Evolutionary conservation across 169 alveolate species (phyloP), one percentile per base, ranked within the genome.

Genomic region (Nephromyces sp.): DNA sequence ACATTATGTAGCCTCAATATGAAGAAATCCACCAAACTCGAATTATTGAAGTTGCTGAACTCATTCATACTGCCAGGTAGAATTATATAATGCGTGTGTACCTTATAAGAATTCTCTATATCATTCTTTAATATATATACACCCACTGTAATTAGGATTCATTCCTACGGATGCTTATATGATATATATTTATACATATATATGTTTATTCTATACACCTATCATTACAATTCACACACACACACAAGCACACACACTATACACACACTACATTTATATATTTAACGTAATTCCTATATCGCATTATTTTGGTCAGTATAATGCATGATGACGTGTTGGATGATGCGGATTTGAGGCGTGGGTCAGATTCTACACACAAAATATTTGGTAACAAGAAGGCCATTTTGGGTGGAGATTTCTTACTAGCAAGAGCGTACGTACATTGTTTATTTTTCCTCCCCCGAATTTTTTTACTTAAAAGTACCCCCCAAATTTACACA

Each of bases 291-390:
- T n/a, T 8, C 53, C 15, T 62, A n/a, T 62, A 8, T 62, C 15
- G 15, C 69, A 31, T 4, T 24, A 31, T 2, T 24, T 31, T 68
- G 53, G 68, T 43, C 66, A 79, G 86, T 22, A 22, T 83, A 32
- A 35, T 83, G 68, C 87, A 83, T 62, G 88, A 80, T 57, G 88
- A 83, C 64, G 86, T 83, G 4, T 43, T 80, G 1, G 89, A 81
- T 32, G 77, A 28, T 30, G 87, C 82, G 4, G 84, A 79, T 0
- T 63, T 68, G 3, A 72, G 89, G 3, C 25, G 88, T 6, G 88
- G 89, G 5, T 52, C 30, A 35, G 32, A 30, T 6, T 71, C 85
- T 15, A 72, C 84, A 28, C 84, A 82, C 25, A 62, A 31, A 0
- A 33, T 43, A 64, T 81, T 82, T 30, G 85, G 85, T 61, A 82